phyloP scores from a whole-genome alignment of 495 filamentous ascomycete species.

The Xylaria cubensis region DNA sequence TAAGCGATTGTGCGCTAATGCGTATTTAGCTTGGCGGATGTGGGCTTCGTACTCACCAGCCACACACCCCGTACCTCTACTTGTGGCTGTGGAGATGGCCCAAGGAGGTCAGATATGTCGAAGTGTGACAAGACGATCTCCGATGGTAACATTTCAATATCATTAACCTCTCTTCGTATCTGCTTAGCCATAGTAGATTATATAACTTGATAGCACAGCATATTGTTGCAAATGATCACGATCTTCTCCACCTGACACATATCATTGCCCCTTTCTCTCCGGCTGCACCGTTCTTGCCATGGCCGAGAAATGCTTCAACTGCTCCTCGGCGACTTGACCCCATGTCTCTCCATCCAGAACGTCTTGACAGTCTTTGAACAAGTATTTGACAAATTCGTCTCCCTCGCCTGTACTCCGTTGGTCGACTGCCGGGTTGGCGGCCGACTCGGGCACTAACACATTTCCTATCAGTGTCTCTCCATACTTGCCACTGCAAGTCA shows the following conservation, averaged over 20 bases:
- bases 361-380: constrained; percentile 46
- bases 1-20: constrained; percentile 40
- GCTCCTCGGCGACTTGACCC: constrained; percentile 43
- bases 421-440: constrained; percentile 25
- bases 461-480: constrained; percentile 45
- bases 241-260: not conserved
- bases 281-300: constrained; percentile 40
- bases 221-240: constrained; percentile 4
- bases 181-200: not conserved
- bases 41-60: not conserved
- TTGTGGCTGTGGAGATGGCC: constrained; percentile 3
- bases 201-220: not conserved
- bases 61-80: not conserved
- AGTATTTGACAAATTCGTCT: constrained; percentile 35
- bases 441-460: constrained; percentile 35
- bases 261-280: constrained; percentile 4
- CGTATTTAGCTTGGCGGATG: not conserved
- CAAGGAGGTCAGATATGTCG: too few species aligned
- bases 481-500: constrained; percentile 41
- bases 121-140: not conserved
- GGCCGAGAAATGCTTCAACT: constrained; percentile 43
- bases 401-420: constrained; percentile 36
- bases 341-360: constrained; percentile 38
- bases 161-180: not conserved
- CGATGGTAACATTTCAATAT: not conserved